Evolutionary conservation across 2,329 filamentous ascomycete genomes (phyloP).

Genomic region (Aspergillus thermomutatus): DNA sequence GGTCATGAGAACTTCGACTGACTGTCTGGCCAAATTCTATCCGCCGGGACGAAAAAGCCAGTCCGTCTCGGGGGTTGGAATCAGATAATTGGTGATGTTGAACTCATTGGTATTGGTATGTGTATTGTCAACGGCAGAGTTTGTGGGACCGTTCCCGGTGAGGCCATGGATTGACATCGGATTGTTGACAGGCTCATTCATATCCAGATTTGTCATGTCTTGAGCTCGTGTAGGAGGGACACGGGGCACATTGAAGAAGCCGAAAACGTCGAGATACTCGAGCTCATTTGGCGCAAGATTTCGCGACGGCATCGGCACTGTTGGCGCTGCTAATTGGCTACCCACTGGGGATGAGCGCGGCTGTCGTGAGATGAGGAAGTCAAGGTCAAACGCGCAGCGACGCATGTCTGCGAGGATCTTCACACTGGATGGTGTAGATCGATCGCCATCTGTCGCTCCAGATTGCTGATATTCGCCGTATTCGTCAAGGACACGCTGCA

Average conservation of each 20-base stretch:
- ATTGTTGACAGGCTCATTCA: slow-evolving; percentile 24
- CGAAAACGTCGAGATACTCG: slow-evolving; percentile 88
- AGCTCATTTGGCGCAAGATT: slow-evolving; percentile 75
- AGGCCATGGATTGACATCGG: slow-evolving; percentile 38
- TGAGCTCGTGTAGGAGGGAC: slow-evolving; percentile 48
- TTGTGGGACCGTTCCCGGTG: slow-evolving; percentile 17
- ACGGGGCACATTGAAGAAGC: slow-evolving; percentile 88
- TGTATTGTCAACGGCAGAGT: slow-evolving; percentile 18
- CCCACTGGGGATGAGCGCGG: slow-evolving; percentile 48
- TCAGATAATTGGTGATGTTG: slow-evolving; percentile 46
- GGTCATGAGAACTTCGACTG: not conserved
- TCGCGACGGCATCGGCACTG: slow-evolving; percentile 49
- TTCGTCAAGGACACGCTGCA: slow-evolving; percentile 81
- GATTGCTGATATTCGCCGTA: slow-evolving; percentile 72
- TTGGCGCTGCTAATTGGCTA: slow-evolving; percentile 26
- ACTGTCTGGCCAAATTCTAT: not conserved
- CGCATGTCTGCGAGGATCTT: slow-evolving; percentile 90
- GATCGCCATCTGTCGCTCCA: slow-evolving; percentile 59
- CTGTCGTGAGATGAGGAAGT: slow-evolving; percentile 83
- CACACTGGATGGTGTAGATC: slow-evolving; percentile 76
- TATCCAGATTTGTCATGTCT: slow-evolving; percentile 24
- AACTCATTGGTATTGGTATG: slow-evolving; percentile 34
- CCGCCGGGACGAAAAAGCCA: slow-evolving; percentile 39
- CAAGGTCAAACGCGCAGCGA: slow-evolving; percentile 82
- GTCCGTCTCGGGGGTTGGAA: slow-evolving; percentile 46